Percentiles rank a stretch among this genome's conserved stretches.
Evolutionary conservation across 2,329 filamentous ascomycete genomes (phyloP).

Genomic region (Diaporthe destruens): DNA sequence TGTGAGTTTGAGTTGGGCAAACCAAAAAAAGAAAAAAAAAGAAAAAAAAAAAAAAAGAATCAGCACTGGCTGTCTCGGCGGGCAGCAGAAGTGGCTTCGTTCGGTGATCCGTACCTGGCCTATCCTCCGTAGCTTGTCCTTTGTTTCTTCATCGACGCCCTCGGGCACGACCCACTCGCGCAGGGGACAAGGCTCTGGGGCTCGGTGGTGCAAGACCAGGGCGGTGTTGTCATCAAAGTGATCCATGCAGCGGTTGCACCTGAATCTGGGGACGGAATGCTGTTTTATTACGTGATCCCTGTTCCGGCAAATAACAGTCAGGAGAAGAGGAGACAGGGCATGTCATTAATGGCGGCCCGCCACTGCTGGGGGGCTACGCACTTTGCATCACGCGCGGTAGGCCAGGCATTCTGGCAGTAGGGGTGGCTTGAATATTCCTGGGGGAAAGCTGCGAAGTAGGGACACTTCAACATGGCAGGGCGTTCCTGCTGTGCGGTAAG

Average conservation of each 20-base stretch:
- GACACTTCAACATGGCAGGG: slow-evolving; percentile 33
- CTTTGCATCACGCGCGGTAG: slow-evolving; percentile 38
- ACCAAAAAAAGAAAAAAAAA: too few relatives aligned
- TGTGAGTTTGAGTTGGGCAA: too few relatives aligned
- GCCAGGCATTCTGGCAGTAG: slow-evolving; percentile 39
- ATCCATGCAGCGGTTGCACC: slow-evolving; percentile 47
- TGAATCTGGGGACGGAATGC: slow-evolving; percentile 45
- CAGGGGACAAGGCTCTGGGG: slow-evolving; percentile 54
- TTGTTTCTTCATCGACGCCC: slow-evolving; percentile 59
- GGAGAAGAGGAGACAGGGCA: not conserved
- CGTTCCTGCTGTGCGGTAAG: not conserved
- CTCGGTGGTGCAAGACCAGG: slow-evolving; percentile 46
- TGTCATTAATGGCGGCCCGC: too few relatives aligned
- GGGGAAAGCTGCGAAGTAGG: slow-evolving; percentile 35
- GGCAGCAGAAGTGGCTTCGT: slow-evolving; percentile 6
- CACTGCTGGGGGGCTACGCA: slow-evolving; percentile 26
- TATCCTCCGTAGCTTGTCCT: slow-evolving; percentile 44
- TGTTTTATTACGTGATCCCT: slow-evolving; percentile 49
- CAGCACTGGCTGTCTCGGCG: slow-evolving; percentile 29
- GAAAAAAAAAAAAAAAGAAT: not conserved
- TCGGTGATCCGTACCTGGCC: slow-evolving; percentile 42
- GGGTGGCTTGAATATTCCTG: slow-evolving; percentile 33
- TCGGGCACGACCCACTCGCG: slow-evolving; percentile 58
- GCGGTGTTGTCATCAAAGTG: slow-evolving; percentile 44
- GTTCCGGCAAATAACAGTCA: not conserved